These are phyloP conservation scores for Debaryomyces coudertii DNA, from an alignment of 1,139 yeast species.

Conservation along the genomic window DNA sequence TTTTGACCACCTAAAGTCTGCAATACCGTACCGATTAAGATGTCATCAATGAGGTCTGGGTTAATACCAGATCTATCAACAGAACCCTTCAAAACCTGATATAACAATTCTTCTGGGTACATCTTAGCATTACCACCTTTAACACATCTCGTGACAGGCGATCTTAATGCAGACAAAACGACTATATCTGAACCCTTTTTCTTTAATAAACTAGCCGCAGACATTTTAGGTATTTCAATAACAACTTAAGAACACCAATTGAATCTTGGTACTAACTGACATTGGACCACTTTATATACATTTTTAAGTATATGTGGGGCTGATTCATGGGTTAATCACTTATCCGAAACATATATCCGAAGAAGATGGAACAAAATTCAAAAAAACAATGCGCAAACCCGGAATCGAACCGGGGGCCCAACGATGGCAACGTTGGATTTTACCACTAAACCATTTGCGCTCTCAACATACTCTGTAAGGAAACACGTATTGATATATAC, in stretches of 20 bases:
- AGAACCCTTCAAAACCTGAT: constrained; percentile 33
- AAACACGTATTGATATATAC: background rate
- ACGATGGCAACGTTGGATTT: constrained; percentile 17
- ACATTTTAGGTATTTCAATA: background rate
- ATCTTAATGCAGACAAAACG: constrained; percentile 37
- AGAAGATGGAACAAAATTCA: background rate
- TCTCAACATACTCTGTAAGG: background rate
- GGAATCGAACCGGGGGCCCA: constrained; percentile 19
- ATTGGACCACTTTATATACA: background rate
- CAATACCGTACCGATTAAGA: constrained; percentile 79
- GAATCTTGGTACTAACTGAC: background rate
- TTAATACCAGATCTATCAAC: constrained; percentile 30
- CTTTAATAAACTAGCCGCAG: constrained; percentile 13
- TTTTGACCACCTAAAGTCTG: constrained; percentile 86
- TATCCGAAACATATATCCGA: constrained; percentile 3
- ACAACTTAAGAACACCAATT: too few relatives aligned
- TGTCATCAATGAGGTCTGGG: constrained; percentile 60
- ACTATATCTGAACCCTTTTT: constrained; percentile 39
- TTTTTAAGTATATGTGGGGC: background rate
- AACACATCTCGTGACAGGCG: constrained; percentile 39
- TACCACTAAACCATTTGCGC: constrained; percentile 19
- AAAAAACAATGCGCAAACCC: constrained; percentile 16
- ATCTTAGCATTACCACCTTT: constrained; percentile 41
- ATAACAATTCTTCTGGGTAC: constrained; percentile 40
- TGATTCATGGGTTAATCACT: background rate